phyloP scores from a whole-genome alignment of 164 flowering plant species.

The Houttuynia cordata region DNA sequence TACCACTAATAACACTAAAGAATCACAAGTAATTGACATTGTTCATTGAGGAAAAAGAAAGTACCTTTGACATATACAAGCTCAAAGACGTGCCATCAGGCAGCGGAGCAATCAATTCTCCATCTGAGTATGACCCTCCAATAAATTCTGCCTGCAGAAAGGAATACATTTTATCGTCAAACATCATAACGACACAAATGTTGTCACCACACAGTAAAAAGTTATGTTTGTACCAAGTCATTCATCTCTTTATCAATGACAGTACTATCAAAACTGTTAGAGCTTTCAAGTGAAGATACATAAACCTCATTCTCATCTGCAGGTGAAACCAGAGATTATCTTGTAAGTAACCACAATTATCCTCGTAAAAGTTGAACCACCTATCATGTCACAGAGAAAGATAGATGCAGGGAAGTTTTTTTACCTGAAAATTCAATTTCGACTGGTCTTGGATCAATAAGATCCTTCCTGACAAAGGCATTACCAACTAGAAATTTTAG shows the following conservation, averaged over 20 bases:
- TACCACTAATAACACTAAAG: no score
- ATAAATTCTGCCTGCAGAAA: conserved; percentile 57
- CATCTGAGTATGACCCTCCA: conserved; percentile 76
- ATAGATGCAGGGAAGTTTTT: conserved; percentile 1
- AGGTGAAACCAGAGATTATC: conserved; percentile 4
- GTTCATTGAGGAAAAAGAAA: neutral
- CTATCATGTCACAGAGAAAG: neutral
- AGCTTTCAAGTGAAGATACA: conserved; percentile 40
- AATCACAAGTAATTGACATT: neutral
- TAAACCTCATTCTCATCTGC: conserved; percentile 57
- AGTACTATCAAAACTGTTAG: conserved; percentile 17
- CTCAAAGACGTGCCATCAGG: conserved; percentile 36
- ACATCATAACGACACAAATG: conserved; percentile 1
- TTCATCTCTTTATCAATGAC: conserved; percentile 41
- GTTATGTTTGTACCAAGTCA: conserved; percentile 43
- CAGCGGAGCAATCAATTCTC: conserved; percentile 44
- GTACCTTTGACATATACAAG: conserved; percentile 72
- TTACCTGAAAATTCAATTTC: conserved; percentile 69
- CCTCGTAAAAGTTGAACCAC: neutral
- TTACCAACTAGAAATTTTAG: conserved; percentile 16
- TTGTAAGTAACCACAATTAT: no score
- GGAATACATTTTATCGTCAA: neutral
- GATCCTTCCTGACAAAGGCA: conserved; percentile 27
- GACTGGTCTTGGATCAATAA: conserved; percentile 26
- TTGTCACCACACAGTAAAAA: neutral